Evolutionary conservation across 2,329 filamentous ascomycete species (phyloP).

Genomic region (Fusarium equiseti): DNA sequence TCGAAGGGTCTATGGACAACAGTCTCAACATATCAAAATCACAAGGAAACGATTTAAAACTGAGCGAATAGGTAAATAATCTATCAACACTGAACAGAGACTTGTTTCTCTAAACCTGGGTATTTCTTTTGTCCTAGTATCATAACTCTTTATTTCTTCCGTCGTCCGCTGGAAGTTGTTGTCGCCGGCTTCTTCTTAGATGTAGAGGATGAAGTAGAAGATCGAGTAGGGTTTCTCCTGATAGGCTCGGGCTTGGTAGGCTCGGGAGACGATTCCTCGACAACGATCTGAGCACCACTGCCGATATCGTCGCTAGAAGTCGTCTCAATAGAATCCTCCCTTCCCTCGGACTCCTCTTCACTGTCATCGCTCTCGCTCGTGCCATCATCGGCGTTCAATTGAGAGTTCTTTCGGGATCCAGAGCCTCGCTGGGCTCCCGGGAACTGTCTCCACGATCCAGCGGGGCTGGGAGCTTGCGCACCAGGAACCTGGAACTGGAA

Average conservation of each 20-base stretch:
- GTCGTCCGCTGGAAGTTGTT: slow-evolving; percentile 47
- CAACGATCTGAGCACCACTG: slow-evolving; percentile 54
- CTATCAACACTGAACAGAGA: slow-evolving; percentile 29
- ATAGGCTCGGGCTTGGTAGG: slow-evolving; percentile 41
- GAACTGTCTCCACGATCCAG: slow-evolving; percentile 53
- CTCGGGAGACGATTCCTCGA: slow-evolving; percentile 50
- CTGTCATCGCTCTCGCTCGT: slow-evolving; percentile 52
- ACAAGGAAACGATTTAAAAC: not conserved
- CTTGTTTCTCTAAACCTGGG: slow-evolving; percentile 8
- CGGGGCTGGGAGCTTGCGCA: slow-evolving; percentile 54
- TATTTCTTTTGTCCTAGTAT: slow-evolving; percentile 26
- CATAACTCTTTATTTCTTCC: slow-evolving; percentile 50
- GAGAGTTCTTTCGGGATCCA: slow-evolving; percentile 47
- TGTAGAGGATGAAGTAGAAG: slow-evolving; percentile 49
- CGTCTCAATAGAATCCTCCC: slow-evolving; percentile 48
- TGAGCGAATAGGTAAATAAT: slow-evolving; percentile 22
- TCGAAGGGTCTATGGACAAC: not conserved
- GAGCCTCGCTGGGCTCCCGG: slow-evolving; percentile 50
- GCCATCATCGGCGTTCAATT: slow-evolving; percentile 49
- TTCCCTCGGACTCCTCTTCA: slow-evolving; percentile 46
- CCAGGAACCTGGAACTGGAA: slow-evolving; percentile 66
- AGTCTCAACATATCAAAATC: not conserved
- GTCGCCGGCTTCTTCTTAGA: slow-evolving; percentile 56
- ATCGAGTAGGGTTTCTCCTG: slow-evolving; percentile 56
- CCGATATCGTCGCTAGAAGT: slow-evolving; percentile 55